Percentiles rank a stretch among this genome's conserved stretches.
phyloP scores from a whole-genome alignment of 1,284 basidiomycete genomes.

The Mycosarcoma mackinlayi region DNA sequence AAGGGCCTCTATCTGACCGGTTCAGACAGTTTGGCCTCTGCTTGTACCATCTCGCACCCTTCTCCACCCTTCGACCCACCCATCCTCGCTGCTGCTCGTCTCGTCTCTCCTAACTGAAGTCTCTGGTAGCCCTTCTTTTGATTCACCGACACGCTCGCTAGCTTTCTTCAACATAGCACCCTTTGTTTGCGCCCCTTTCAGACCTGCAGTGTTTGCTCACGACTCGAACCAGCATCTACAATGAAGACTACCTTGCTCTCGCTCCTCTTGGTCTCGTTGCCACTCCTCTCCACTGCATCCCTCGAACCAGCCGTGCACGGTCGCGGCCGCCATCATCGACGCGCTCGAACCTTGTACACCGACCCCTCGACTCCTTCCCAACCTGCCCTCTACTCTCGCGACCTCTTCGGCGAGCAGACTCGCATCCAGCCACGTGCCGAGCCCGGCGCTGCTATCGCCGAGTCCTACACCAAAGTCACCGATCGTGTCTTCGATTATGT shows the following conservation, averaged over 20 bases:
- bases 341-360: constrained; percentile 11
- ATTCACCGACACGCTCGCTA: constrained; percentile 10
- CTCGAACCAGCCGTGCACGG: constrained; percentile 16
- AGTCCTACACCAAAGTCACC: constrained; percentile 25
- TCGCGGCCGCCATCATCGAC: constrained; percentile 21
- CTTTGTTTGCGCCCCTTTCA: background rate
- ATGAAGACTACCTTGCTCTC: constrained; percentile 42
- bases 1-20: constrained; percentile 45
- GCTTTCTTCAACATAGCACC: background rate
- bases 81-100: background rate
- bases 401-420: constrained; percentile 13
- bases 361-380: constrained; percentile 15
- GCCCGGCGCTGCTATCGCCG: constrained; percentile 36
- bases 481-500: constrained; percentile 74
- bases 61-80: background rate
- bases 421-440: constrained; percentile 22
- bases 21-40: constrained; percentile 39
- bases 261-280: constrained; percentile 29
- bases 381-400: constrained; percentile 13
- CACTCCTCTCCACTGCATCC: constrained; percentile 31
- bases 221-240: background rate
- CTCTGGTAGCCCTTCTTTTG: constrained; percentile 35
- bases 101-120: constrained; percentile 10
- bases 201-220: background rate
- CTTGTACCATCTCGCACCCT: constrained; percentile 3